Conservation (phyloP, 176 grass and related monocot species). For the Bromus sterilis region DNA sequence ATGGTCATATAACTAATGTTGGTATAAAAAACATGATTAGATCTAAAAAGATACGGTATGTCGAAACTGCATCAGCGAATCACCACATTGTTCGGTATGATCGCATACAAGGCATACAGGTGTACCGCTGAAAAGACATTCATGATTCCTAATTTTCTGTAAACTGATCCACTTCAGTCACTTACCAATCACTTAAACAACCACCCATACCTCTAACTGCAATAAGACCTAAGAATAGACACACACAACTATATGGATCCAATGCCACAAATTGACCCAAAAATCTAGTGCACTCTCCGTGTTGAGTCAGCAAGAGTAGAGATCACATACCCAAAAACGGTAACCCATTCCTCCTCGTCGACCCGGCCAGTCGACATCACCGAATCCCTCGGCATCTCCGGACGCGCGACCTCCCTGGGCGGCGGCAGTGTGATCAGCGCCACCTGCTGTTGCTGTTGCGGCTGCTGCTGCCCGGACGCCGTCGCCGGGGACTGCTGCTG, state of each 20-base stretch:
- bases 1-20: not conserved
- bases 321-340: constrained; percentile 62
- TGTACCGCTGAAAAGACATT: not conserved
- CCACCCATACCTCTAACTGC: not conserved
- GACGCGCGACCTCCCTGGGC: constrained; percentile 65
- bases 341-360: constrained; percentile 84
- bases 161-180: not conserved
- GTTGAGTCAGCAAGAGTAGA: not conserved
- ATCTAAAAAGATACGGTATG: not conserved
- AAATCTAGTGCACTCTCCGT: not conserved
- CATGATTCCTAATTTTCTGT: not conserved
- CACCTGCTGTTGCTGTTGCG: constrained; percentile 36
- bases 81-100: not conserved
- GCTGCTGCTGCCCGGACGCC: constrained; percentile 15
- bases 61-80: not conserved
- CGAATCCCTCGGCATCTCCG: constrained; percentile 53
- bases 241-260: not conserved
- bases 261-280: not conserved
- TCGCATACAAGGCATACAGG: not conserved
- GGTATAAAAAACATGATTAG: not conserved
- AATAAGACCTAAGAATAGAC: not conserved
- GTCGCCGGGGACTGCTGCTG: constrained; percentile 33
- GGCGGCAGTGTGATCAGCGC: constrained; percentile 67
- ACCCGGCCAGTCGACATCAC: constrained; percentile 32
- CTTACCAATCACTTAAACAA: not conserved